Evolutionary conservation across 805 yeast species (phyloP).

Genomic region (Metschnikowia peoriensis): DNA sequence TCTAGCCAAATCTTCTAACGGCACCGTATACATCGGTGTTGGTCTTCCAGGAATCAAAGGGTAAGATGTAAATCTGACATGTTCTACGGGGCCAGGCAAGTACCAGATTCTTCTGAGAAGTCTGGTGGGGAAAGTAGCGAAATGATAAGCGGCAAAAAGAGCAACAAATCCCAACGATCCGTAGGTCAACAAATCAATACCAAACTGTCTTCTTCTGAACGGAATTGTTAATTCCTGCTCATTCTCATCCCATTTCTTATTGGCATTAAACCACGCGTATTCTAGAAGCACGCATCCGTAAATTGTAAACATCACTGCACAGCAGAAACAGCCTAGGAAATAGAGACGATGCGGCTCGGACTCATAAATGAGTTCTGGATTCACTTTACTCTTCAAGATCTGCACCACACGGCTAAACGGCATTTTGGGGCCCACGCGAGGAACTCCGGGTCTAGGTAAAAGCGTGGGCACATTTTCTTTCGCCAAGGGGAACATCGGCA

Average conservation of each 20-base stretch:
- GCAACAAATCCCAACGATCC: conserved; percentile 28
- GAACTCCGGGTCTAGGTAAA: conserved; percentile 75
- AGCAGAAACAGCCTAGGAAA: conserved; percentile 64
- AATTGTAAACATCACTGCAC: conserved; percentile 66
- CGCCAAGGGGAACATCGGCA: conserved; percentile 66
- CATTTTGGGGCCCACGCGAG: conserved; percentile 58
- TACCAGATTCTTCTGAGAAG: conserved; percentile 75
- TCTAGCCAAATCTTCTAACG: conserved; percentile 53
- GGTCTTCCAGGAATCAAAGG: conserved; percentile 74
- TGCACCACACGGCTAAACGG: conserved; percentile 62
- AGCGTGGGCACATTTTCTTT: conserved; percentile 65
- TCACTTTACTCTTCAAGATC: conserved; percentile 49
- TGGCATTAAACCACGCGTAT: conserved; percentile 51
- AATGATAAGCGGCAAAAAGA: conserved; percentile 29
- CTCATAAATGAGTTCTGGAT: conserved; percentile 77
- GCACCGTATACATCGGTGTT: conserved; percentile 70
- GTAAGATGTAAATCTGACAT: conserved; percentile 67
- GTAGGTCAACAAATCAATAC: conserved; percentile 27
- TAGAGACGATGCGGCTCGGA: conserved; percentile 80
- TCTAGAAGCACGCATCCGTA: conserved; percentile 64
- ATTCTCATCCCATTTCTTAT: conserved; percentile 52
- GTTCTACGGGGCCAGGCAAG: conserved; percentile 58
- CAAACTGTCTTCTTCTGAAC: conserved; percentile 41
- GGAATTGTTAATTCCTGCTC: conserved; percentile 44
- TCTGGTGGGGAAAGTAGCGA: conserved; percentile 57